Base-by-base conservation (phyloP, 139 green algal genomes). In the Chlamydomonas sphaeroides region DNA sequence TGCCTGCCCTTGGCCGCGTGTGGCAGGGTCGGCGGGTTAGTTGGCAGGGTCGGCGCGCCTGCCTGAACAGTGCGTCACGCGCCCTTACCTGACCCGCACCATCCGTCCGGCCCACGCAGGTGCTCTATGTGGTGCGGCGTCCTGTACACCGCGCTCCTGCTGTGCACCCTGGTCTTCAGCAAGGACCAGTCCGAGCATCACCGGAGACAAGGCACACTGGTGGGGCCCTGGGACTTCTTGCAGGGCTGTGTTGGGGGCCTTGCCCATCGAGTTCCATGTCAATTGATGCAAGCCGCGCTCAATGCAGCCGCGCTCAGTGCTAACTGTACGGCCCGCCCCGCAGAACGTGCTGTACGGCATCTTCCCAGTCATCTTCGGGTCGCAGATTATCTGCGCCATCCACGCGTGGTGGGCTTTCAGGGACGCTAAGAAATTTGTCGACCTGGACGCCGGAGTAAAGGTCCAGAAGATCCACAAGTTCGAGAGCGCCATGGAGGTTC, bases 261-360 rank as follows among this genome's bases (percentile, higher is more conserved):
- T 33, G 23, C 48, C 61, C 49, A 38, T 69, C 38, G 73, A 80
- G 67, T 53, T 14, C 14, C 14, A 10, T 53, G 45, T 53, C 14
- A 53, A 14, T 10, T 21, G 45, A 53, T 21, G 45, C 45, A 10
- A 53, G 45, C 45, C 45, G 14, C 10, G 30, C 20, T 20, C 32
- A 30, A 25, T n/a, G n/a, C 17, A 35, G 39, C 11, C 26, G 11
- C 45, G 10, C 14, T 21, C 45, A 53, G 14, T 53, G 45, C 45
- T 53, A 14, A 14, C 45, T 53, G 45, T 14, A 53, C 45, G 11
- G 10, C 45, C 45, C 10, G 10, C 45, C 11, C 45, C 53, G 56
- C 79, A 85, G 79, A 51, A 41, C 10, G 75, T 88, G 35, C 75
- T 88, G 67, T 80, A 88, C 38, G 83, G 83, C 56, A 70, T 88